Percentiles rank a stretch among this genome's conserved stretches.
phyloP scores from a whole-genome alignment of 1,139 yeast genomes.

The Geotrichum reessii region DNA sequence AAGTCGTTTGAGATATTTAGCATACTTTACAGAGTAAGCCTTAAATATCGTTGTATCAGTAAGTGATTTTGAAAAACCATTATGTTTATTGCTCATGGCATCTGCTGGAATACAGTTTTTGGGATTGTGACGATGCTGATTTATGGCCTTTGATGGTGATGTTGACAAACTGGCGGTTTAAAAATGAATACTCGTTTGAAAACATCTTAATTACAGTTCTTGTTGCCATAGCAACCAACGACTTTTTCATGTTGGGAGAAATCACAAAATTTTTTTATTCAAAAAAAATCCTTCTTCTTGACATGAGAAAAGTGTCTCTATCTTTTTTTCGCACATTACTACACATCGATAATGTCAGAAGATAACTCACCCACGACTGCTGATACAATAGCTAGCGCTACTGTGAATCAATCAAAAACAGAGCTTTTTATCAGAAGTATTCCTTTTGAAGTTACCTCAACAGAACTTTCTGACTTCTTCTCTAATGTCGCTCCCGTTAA shows the following conservation, averaged over 20 bases:
- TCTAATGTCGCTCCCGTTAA: constrained; percentile 91
- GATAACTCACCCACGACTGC: not conserved
- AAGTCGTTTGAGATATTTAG: constrained; percentile 1
- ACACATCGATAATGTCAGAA: not conserved
- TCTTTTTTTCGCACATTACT: not conserved
- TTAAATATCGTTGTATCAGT: constrained; percentile 11
- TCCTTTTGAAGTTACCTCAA: constrained; percentile 76
- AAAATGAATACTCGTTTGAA: not conserved
- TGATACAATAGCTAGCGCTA: not conserved
- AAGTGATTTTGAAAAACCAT: not conserved
- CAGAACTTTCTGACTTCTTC: constrained; percentile 73
- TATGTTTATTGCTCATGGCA: not conserved
- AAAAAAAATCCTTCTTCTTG: not conserved
- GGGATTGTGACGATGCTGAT: not conserved
- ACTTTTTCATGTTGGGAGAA: constrained; percentile 2
- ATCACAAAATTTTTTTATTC: not conserved
- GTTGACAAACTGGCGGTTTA: not conserved
- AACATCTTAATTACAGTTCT: not conserved
- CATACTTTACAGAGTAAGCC: constrained; percentile 16
- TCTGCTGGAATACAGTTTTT: not conserved
- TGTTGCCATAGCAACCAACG: not conserved
- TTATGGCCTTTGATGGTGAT: not conserved
- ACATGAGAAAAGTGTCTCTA: not conserved
- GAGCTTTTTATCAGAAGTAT: constrained; percentile 73
- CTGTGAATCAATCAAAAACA: constrained; percentile 21